Evolutionary conservation across 1,139 yeast species (phyloP).

Genomic region (Candida sanyaensis): DNA sequence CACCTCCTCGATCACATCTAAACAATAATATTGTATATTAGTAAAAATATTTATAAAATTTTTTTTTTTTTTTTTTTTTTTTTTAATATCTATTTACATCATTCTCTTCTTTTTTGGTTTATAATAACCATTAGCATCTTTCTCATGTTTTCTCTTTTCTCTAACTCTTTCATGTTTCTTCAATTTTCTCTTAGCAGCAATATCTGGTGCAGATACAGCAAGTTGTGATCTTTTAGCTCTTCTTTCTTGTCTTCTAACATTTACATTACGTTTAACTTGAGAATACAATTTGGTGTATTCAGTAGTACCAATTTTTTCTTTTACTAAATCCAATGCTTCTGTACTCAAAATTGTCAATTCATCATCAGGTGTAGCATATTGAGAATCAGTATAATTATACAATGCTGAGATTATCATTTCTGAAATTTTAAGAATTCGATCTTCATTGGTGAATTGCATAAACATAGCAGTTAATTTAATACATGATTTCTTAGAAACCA

Average conservation of each 20-base stretch:
- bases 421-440: conserved; percentile 38
- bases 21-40: too few relatives aligned
- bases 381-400: conserved; percentile 52
- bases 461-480: conserved; percentile 62
- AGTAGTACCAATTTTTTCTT: conserved; percentile 71
- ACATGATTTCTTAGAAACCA: conserved; percentile 64
- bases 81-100: conserved; percentile 1
- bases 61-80: too few relatives aligned
- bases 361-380: conserved; percentile 37
- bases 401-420: conserved; percentile 61
- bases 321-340: conserved; percentile 72
- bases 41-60: too few relatives aligned
- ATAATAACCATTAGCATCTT: conserved; percentile 77
- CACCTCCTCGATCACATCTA: too few relatives aligned
- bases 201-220: conserved; percentile 78
- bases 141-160: conserved; percentile 73
- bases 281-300: conserved; percentile 67
- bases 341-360: conserved; percentile 61
- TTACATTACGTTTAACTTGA: conserved; percentile 60
- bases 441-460: conserved; percentile 49
- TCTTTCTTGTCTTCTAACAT: conserved; percentile 71
- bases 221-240: conserved; percentile 73
- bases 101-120: conserved; percentile 56
- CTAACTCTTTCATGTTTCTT: conserved; percentile 74
- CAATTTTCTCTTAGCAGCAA: conserved; percentile 73